Evolutionary conservation across 768 basidiomycete species (phyloP), one percentile per base, ranked within the genome.

Genomic region (Pulveroboletus ravenelii): DNA sequence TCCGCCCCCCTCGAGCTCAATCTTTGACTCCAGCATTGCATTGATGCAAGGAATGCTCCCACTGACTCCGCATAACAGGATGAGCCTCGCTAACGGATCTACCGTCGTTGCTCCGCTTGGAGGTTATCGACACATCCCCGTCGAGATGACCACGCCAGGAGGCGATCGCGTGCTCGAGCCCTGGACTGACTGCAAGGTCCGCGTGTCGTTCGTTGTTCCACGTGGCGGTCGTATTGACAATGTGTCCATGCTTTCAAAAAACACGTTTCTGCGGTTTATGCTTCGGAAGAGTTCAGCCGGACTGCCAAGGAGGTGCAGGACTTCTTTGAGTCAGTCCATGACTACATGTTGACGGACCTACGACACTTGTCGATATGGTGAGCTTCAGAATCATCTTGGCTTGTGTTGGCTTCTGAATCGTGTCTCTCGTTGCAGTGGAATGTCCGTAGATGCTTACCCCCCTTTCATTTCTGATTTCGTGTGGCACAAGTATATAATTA

Each of bases 111-210:
- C 86, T 7, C 89, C 91, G n/a, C 78, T 93, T 25, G 81, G 82
- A 8, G 87, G 88, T 1, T 93, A 92, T 69, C 89, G 90, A 70
- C 93, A 93, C 57, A 79, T 93, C 48, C 87, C 89, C 29, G 85
- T 93, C 44, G 87, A 89, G 65, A 64, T 68, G 64, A 38, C 51
- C 14, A 42, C 61, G 1, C 59, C 60, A 42, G 54, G 56, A 49
- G 85, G 87, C 53, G 87, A 89, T 65, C 81, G 83, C 59, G 86
- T 86, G 48, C 71, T 92, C 56, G 87, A 92, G 70, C 83, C 84
- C 47, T 92, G 87, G 87, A 78, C 78, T 7, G 71, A 76, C 52
- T 84, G 82, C 64, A 77, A 79, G 20, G 78, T 81, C 54, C 46
- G 72, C 55, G 37, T 32, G 42, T 13, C 20, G 43, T 39, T 58